These are phyloP conservation scores for Aspergillus versicolor DNA, from an alignment of 2,329 filamentous ascomycete species.

Conservation along the genomic window DNA sequence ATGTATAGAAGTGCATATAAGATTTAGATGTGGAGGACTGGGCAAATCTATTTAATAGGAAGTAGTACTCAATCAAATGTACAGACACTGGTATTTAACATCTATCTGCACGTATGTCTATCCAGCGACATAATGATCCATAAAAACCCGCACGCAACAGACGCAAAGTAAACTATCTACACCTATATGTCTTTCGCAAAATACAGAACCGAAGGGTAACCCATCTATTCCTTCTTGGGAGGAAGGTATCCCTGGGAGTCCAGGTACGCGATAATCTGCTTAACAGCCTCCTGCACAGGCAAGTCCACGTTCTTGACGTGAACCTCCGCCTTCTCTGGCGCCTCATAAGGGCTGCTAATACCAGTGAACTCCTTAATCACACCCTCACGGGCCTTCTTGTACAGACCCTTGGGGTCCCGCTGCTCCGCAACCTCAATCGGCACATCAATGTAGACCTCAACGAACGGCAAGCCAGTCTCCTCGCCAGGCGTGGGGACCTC, in stretches of 20 bases:
- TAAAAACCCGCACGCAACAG: not conserved
- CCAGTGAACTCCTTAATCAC: constrained; percentile 98
- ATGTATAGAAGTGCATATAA: not conserved
- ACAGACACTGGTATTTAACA: constrained; percentile 1
- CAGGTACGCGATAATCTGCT: constrained; percentile 77
- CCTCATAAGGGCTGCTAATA: constrained; percentile 93
- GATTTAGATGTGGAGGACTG: not conserved
- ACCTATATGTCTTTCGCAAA: not conserved
- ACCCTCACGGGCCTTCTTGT: constrained; percentile 92
- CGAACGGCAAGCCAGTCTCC: constrained; percentile 70
- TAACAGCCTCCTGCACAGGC: constrained; percentile 84
- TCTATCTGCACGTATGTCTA: constrained; percentile 5
- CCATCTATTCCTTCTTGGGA: constrained; percentile 32
- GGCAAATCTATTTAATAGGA: not conserved
- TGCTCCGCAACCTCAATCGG: constrained; percentile 89
- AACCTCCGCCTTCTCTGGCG: constrained; percentile 80
- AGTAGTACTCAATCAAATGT: not conserved
- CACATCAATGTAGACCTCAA: constrained; percentile 93
- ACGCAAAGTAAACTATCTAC: not conserved
- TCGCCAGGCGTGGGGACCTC: constrained; percentile 59
- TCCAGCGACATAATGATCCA: not conserved
- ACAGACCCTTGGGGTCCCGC: constrained; percentile 94
- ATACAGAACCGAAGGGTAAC: not conserved
- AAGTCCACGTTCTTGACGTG: constrained; percentile 79
- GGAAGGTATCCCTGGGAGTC: constrained; percentile 65